Percentiles rank a stretch among this genome's conserved stretches.
Conservation (phyloP, 306 rosid species). For the Glycyrrhiza uralensis region DNA sequence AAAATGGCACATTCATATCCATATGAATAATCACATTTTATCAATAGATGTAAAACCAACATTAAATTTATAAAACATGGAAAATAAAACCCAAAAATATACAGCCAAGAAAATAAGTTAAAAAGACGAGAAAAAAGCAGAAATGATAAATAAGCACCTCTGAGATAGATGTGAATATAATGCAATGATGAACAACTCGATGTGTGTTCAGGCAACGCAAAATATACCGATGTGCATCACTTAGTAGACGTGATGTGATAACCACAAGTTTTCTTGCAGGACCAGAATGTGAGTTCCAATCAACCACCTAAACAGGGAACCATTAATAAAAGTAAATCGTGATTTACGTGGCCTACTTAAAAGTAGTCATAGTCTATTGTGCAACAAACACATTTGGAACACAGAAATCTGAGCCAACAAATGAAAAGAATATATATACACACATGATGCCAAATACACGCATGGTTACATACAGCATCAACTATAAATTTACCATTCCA, state of each 20-base stretch:
- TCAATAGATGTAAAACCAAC: not conserved
- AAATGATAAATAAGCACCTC: constrained; percentile 59
- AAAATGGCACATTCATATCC: not conserved
- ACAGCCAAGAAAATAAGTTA: not conserved
- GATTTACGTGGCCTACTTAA: not conserved
- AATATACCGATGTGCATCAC: constrained; percentile 91
- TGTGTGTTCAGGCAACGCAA: constrained; percentile 80
- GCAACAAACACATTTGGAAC: not conserved
- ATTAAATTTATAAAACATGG: not conserved
- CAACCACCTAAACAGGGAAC: constrained; percentile 57
- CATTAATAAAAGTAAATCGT: constrained; percentile 14
- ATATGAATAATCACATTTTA: not conserved
- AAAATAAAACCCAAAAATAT: not conserved
- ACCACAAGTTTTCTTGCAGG: constrained; percentile 61
- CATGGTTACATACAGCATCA: not conserved
- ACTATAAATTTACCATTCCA: not conserved
- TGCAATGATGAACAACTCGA: constrained; percentile 62
- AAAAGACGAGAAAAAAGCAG: not conserved
- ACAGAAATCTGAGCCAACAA: not conserved
- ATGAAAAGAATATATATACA: not conserved
- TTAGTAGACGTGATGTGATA: constrained; percentile 67
- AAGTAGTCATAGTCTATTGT: not conserved
- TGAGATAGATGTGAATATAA: constrained; percentile 74
- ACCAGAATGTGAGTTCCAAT: constrained; percentile 55
- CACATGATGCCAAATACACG: not conserved